A percentile compares a stretch with the other conserved stretches of the same genome.
Evolutionary conservation across 108 stramenopile species (phyloP).

Genomic region (Cylindrotheca fusiformis): DNA sequence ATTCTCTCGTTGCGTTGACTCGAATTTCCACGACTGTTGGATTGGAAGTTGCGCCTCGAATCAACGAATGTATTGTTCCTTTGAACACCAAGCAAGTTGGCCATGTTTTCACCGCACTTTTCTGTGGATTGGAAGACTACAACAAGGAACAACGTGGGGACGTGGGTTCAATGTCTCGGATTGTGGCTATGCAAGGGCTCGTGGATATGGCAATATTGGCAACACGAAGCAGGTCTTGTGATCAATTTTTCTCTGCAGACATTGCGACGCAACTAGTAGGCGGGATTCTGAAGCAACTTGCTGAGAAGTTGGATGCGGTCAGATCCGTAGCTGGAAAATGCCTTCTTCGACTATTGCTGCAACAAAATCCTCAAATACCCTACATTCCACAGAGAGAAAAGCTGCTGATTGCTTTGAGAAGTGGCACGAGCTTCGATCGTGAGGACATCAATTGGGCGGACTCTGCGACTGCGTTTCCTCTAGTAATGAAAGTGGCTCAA

Average conservation of each 20-base stretch:
- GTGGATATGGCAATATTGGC: constrained; percentile 36
- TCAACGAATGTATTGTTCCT: neutral
- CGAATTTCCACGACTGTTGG: constrained; percentile 46
- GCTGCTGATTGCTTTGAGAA: constrained; percentile 10
- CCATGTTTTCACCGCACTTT: constrained; percentile 65
- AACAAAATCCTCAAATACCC: neutral
- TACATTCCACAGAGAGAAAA: constrained; percentile 9
- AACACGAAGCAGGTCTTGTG: neutral
- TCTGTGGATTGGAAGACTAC: constrained; percentile 87
- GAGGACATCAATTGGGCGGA: constrained; percentile 43
- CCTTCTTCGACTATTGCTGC: constrained; percentile 25
- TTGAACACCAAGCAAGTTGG: constrained; percentile 40
- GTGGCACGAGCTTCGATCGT: constrained; percentile 1
- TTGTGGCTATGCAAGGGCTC: constrained; percentile 87
- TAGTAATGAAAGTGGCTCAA: constrained; percentile 60
- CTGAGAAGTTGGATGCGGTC: constrained; percentile 92
- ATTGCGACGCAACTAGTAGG: constrained; percentile 49
- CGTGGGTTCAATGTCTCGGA: constrained; percentile 96
- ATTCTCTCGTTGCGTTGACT: constrained; percentile 75
- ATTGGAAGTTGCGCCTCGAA: neutral
- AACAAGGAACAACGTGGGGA: constrained; percentile 96
- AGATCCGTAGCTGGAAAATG: constrained; percentile 79
- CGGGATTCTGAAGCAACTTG: constrained; percentile 80
- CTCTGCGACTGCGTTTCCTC: constrained; percentile 61
- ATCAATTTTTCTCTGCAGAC: constrained; percentile 30